phyloP scores from a whole-genome alignment of 352 stramenopile genomes.

The Phytophthora colocasiae region DNA sequence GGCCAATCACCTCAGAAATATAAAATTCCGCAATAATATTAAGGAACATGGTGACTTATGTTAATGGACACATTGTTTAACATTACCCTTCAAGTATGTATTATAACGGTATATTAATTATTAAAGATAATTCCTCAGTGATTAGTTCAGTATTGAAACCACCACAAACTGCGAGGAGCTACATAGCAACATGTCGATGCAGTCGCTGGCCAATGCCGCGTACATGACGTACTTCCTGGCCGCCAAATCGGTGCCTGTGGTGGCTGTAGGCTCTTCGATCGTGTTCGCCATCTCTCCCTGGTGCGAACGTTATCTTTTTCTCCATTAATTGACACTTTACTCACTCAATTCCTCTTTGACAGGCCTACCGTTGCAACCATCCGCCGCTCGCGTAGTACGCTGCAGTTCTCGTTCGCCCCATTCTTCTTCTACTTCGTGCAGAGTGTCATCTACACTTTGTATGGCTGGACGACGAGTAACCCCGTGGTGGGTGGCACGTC shows the following conservation, averaged over 20 bases:
- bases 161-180: constrained; percentile 6
- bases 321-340: not conserved
- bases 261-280: constrained; percentile 66
- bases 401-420: constrained; percentile 81
- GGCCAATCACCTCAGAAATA: constrained; percentile 6
- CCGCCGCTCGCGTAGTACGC: constrained; percentile 65
- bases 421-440: constrained; percentile 90
- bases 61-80: not conserved
- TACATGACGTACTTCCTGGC: constrained; percentile 82
- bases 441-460: constrained; percentile 85
- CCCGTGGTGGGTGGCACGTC: constrained; percentile 65
- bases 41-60: not conserved
- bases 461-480: constrained; percentile 71
- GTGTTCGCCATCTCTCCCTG: constrained; percentile 77
- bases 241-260: constrained; percentile 63
- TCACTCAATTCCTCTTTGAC: not conserved
- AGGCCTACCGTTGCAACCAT: constrained; percentile 76
- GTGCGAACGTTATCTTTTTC: constrained; percentile 23
- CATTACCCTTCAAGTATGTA: constrained; percentile 6
- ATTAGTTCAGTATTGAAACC: constrained; percentile 8
- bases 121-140: constrained; percentile 1
- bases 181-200: constrained; percentile 50
- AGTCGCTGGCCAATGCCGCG: constrained; percentile 65
- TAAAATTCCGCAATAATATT: not conserved
- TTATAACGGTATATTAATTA: not conserved